phyloP scores from a whole-genome alignment of 2,329 filamentous ascomycete species.

The Trichoderma sp. region DNA sequence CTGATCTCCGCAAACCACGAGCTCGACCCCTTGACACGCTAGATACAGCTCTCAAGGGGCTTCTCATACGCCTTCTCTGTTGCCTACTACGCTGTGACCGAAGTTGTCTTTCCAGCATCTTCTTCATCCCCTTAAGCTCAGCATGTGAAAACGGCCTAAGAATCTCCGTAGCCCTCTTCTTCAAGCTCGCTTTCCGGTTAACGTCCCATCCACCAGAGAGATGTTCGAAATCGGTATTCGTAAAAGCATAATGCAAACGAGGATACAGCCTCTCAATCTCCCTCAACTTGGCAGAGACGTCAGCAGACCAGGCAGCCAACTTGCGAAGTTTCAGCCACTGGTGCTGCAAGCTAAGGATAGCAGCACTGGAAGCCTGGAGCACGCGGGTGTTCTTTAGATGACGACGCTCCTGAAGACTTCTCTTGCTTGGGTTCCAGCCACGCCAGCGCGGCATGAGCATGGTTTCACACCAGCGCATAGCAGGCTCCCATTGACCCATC shows the following conservation, averaged over 20 bases:
- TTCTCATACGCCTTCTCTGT: not conserved
- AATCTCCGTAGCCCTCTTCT: constrained; percentile 32
- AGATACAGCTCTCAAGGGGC: not conserved
- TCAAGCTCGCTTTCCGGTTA: constrained; percentile 30
- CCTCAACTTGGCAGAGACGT: constrained; percentile 43
- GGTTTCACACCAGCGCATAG: constrained; percentile 73
- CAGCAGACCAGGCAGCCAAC: constrained; percentile 50
- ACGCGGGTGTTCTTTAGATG: constrained; percentile 40
- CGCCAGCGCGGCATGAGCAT: constrained; percentile 77
- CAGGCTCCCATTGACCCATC: constrained; percentile 60
- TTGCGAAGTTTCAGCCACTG: constrained; percentile 53
- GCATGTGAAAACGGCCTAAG: constrained; percentile 34
- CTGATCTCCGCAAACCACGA: not conserved
- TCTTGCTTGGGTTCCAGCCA: constrained; percentile 59
- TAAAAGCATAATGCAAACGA: constrained; percentile 44
- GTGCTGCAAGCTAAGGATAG: constrained; percentile 51
- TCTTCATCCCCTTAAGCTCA: constrained; percentile 33
- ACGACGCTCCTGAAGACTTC: constrained; percentile 37
- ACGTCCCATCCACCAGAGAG: constrained; percentile 32
- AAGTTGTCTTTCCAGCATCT: constrained; percentile 27
- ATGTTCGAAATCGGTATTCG: constrained; percentile 34
- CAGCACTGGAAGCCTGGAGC: constrained; percentile 37
- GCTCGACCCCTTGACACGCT: not conserved
- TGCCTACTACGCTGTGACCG: not conserved
- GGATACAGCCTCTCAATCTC: constrained; percentile 45